phyloP scores from a whole-genome alignment of 2,329 filamentous ascomycete genomes.

The Hirsutella rhossiliensis region DNA sequence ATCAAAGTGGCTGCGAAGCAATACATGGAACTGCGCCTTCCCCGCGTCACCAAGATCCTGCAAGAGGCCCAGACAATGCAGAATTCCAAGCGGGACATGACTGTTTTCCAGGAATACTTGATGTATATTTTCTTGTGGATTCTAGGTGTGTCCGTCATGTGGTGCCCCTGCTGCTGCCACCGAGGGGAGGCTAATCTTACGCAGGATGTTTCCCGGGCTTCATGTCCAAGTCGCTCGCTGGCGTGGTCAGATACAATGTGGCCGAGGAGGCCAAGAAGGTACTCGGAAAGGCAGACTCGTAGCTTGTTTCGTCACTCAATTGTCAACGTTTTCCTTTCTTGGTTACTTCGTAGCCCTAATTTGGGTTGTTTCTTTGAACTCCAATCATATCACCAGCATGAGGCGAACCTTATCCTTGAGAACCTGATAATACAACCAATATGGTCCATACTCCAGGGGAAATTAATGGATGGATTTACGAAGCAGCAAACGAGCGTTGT shows the following conservation, averaged over 20 bases:
- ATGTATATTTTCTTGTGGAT: constrained; percentile 10
- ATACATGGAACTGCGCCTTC: constrained; percentile 8
- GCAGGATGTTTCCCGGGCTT: constrained; percentile 8
- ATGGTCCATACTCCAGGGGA: too few relatives aligned
- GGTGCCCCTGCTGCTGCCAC: neutral
- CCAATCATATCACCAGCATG: too few relatives aligned
- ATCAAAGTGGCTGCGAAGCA: constrained; percentile 7
- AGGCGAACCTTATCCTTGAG: too few relatives aligned
- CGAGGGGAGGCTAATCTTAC: neutral
- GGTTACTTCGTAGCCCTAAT: too few relatives aligned
- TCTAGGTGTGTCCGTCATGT: constrained; percentile 4
- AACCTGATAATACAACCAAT: too few relatives aligned
- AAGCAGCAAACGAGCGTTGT: too few relatives aligned
- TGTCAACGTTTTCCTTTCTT: too few relatives aligned
- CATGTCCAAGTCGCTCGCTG: constrained; percentile 2
- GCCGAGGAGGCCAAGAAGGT: constrained; percentile 7
- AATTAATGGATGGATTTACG: too few relatives aligned
- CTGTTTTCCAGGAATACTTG: constrained; percentile 5
- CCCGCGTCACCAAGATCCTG: constrained; percentile 8
- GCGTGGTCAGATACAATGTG: constrained; percentile 7
- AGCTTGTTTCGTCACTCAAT: neutral
- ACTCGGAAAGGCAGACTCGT: constrained; percentile 2
- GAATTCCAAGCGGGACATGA: constrained; percentile 8
- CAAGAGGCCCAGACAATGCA: constrained; percentile 5
- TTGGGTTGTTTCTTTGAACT: too few relatives aligned